These are phyloP conservation scores for Raffaelea arxii DNA, from an alignment of 2,329 filamentous ascomycete genomes.

Conservation along the genomic window DNA sequence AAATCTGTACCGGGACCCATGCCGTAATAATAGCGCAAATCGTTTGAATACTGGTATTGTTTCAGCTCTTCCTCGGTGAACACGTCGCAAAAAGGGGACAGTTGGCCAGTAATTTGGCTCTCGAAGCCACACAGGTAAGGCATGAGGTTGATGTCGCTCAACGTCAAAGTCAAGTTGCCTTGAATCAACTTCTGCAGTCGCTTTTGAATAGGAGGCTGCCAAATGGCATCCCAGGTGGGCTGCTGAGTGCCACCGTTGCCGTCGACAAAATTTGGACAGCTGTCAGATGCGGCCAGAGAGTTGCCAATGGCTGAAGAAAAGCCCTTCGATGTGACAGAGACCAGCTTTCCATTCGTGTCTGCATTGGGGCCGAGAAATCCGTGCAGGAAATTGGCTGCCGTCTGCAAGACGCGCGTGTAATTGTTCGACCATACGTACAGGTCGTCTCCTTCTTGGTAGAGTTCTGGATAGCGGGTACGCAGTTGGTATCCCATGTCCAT, in stretches of 20 bases:
- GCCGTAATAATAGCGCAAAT: slow-evolving; percentile 60
- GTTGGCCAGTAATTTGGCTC: slow-evolving; percentile 51
- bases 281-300: slow-evolving; percentile 52
- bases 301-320: slow-evolving; percentile 45
- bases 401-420: slow-evolving; percentile 54
- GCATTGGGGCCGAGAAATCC: slow-evolving; percentile 51
- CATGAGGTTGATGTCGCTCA: slow-evolving; percentile 34
- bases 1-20: slow-evolving; percentile 46
- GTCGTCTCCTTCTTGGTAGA: slow-evolving; percentile 37
- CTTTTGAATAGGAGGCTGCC: slow-evolving; percentile 34
- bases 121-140: slow-evolving; percentile 66
- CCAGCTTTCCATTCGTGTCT: slow-evolving; percentile 41
- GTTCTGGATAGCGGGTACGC: slow-evolving; percentile 35
- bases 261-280: slow-evolving; percentile 50
- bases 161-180: slow-evolving; percentile 41
- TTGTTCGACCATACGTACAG: slow-evolving; percentile 58
- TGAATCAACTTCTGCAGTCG: slow-evolving; percentile 44
- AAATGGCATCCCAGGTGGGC: slow-evolving; percentile 7
- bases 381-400: slow-evolving; percentile 49
- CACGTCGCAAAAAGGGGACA: slow-evolving; percentile 53
- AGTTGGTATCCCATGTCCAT: slow-evolving; percentile 45
- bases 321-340: slow-evolving; percentile 47
- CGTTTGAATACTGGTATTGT: slow-evolving; percentile 58
- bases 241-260: slow-evolving; percentile 38
- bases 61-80: slow-evolving; percentile 53